Conservation (phyloP, 768 basidiomycete genomes). For the Harrya chromipes region DNA sequence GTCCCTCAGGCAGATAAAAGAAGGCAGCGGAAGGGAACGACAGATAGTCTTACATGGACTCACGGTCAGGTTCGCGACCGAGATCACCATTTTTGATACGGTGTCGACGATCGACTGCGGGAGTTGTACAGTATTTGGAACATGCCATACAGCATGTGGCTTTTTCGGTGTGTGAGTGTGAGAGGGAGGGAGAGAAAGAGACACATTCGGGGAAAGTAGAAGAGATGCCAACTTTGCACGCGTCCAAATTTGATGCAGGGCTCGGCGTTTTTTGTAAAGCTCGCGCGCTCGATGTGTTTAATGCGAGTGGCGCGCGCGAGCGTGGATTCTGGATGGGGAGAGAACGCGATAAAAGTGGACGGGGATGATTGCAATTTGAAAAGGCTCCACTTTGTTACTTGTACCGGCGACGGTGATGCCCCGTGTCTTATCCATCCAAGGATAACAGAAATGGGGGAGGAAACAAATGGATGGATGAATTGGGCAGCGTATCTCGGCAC, state of each 20-base stretch:
- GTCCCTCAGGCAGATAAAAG: neutral
- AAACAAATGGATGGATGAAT: neutral
- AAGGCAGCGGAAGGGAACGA: neutral
- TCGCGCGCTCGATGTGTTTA: neutral
- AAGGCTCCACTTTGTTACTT: conserved; percentile 21
- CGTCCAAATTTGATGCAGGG: no score
- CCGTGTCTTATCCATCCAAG: neutral
- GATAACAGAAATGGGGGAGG: neutral
- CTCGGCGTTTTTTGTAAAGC: neutral
- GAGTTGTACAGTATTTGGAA: no score
- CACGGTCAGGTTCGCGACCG: conserved; percentile 3
- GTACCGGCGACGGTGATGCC: neutral
- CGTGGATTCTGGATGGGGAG: no score
- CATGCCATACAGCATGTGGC: no score
- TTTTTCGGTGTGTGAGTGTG: no score
- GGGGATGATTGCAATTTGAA: conserved; percentile 17
- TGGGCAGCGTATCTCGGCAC: neutral
- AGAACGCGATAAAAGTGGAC: no score
- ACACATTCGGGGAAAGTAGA: no score
- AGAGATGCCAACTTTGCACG: no score
- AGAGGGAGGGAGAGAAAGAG: no score
- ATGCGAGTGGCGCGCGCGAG: no score
- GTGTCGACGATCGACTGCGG: no score
- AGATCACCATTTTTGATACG: no score
- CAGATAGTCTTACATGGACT: neutral